Conservation (phyloP, 176 grass and related monocot genomes). For the Tillandsia leiboldiana region DNA sequence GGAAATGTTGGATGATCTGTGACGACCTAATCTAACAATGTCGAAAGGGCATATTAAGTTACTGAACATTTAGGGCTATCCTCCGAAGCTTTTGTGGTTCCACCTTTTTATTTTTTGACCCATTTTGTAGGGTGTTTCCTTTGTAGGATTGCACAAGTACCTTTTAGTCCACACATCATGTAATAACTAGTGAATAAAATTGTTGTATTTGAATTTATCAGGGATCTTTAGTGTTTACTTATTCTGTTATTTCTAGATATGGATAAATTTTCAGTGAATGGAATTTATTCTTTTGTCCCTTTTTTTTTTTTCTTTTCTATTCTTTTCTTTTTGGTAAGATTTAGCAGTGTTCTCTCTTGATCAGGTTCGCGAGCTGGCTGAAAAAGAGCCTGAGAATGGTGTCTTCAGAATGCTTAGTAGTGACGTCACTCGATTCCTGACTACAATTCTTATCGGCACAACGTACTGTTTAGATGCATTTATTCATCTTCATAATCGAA, state of each 20-base stretch:
- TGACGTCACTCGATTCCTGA: slow-evolving; percentile 92
- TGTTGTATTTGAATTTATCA: neutral
- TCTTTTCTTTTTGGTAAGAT: neutral
- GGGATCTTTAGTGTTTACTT: neutral
- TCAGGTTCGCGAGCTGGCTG: slow-evolving; percentile 78
- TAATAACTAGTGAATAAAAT: neutral
- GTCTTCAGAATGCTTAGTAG: slow-evolving; percentile 94
- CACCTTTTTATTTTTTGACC: too few relatives aligned
- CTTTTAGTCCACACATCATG: neutral
- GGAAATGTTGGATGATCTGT: too few relatives aligned
- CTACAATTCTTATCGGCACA: slow-evolving; percentile 97
- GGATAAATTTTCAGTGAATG: neutral
- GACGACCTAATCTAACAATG: too few relatives aligned
- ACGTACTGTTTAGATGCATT: slow-evolving; percentile 45
- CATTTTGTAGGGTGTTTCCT: neutral
- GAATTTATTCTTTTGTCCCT: neutral
- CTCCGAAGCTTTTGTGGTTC: too few relatives aligned
- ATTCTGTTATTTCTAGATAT: neutral
- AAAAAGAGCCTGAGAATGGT: slow-evolving; percentile 94
- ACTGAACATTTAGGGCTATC: too few relatives aligned
- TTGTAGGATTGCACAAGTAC: neutral
- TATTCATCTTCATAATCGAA: neutral
- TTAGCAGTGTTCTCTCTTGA: neutral
- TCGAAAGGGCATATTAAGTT: too few relatives aligned
- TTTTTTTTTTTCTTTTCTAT: slow-evolving; percentile 16